Conservation (phyloP, 208 protist species). For the Wallacemonas sp. region DNA sequence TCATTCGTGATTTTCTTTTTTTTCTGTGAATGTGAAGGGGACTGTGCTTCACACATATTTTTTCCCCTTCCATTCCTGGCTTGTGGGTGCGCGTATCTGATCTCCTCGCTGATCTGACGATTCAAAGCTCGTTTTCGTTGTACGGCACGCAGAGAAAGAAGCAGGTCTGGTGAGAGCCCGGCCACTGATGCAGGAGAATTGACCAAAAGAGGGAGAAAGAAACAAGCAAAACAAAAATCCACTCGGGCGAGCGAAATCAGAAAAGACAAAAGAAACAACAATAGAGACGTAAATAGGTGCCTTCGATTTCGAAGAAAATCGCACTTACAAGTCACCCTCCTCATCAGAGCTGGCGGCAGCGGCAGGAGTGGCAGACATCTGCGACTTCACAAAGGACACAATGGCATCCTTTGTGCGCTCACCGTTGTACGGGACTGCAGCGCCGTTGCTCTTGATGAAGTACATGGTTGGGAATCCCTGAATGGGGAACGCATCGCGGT, state of each 20-base stretch:
- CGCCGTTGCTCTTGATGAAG: slow-evolving; percentile 68
- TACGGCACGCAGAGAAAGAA: no score
- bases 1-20: background rate
- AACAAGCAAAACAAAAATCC: background rate
- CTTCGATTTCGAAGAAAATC: no score
- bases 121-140: no score
- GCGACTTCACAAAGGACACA: slow-evolving; percentile 54
- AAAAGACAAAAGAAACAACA: slow-evolving; percentile 15
- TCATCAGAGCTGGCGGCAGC: slow-evolving; percentile 8
- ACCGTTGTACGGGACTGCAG: slow-evolving; percentile 71
- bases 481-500: slow-evolving; percentile 44
- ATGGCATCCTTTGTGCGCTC: slow-evolving; percentile 55
- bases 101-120: no score
- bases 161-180: no score
- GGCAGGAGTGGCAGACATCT: slow-evolving; percentile 22
- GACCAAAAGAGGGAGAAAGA: background rate
- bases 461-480: slow-evolving; percentile 87
- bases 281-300: slow-evolving; percentile 9
- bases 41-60: no score
- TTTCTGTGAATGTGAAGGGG: no score
- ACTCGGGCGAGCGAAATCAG: no score
- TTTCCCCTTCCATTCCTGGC: no score
- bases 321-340: slow-evolving; percentile 31
- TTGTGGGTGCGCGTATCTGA: no score
- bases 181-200: background rate